These are phyloP conservation scores for Fusarium aywerte DNA, from an alignment of 2,329 filamentous ascomycete genomes.

Conservation along the genomic window DNA sequence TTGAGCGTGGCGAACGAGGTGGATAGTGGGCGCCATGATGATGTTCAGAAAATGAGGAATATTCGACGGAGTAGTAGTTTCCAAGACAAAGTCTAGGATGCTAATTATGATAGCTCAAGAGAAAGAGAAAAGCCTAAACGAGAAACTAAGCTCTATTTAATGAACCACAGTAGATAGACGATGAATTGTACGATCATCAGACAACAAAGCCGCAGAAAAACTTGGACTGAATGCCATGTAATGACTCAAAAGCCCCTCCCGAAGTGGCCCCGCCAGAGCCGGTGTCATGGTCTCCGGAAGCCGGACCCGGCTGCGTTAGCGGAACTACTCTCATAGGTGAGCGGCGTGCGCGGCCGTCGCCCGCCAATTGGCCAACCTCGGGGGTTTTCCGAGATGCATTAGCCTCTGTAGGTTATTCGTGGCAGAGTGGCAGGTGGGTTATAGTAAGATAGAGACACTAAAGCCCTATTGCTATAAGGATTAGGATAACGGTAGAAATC, in stretches of 20 bases:
- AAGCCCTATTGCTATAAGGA: too few relatives aligned
- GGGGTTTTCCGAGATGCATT: conserved; percentile 14
- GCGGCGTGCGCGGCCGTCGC: conserved; percentile 35
- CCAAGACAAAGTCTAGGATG: neutral
- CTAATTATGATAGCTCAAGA: neutral
- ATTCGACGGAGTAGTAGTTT: neutral
- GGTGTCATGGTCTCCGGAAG: conserved; percentile 34
- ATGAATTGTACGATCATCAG: neutral
- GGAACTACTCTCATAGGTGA: conserved; percentile 38
- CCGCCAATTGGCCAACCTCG: conserved; percentile 37
- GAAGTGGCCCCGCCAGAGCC: conserved; percentile 27
- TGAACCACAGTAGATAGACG: neutral
- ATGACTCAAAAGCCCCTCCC: conserved; percentile 36
- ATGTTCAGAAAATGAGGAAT: neutral
- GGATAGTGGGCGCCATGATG: conserved; percentile 65
- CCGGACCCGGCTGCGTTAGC: conserved; percentile 40
- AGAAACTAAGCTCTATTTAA: conserved; percentile 4
- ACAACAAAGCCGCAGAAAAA: neutral
- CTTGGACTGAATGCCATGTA: conserved; percentile 2
- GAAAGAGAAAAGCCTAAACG: neutral
- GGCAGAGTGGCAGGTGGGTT: conserved; percentile 1
- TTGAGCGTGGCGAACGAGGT: conserved; percentile 78
- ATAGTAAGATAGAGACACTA: too few relatives aligned
- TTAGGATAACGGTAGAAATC: too few relatives aligned
- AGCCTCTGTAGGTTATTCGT: conserved; percentile 13